Percentiles rank a stretch among this genome's conserved stretches.
Evolutionary conservation across 2,329 filamentous ascomycete species (phyloP).

Genomic region (Penicillium sumatraense): DNA sequence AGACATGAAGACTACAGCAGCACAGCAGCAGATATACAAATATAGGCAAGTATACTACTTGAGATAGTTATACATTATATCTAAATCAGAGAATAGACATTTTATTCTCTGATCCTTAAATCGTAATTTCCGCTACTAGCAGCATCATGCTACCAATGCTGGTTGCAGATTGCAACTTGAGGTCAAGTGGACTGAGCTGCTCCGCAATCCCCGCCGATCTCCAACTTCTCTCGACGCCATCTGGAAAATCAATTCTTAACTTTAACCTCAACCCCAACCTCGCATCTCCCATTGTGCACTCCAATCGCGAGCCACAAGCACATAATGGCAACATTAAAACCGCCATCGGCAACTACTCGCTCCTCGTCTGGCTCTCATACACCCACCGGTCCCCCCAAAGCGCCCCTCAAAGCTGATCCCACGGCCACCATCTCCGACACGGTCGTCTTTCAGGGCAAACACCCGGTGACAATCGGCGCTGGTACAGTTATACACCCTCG

Average conservation of each 20-base stretch:
- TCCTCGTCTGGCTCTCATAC: constrained; percentile 28
- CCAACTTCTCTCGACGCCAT: too few relatives aligned
- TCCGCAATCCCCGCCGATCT: constrained; percentile 18
- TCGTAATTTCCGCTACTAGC: too few relatives aligned
- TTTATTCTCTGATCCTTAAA: too few relatives aligned
- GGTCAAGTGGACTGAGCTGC: not conserved
- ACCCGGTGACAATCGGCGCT: constrained; percentile 77
- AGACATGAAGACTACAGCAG: not conserved
- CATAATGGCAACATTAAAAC: constrained; percentile 33
- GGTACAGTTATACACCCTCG: constrained; percentile 87
- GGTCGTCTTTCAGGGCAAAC: constrained; percentile 61
- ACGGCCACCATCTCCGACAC: constrained; percentile 46
- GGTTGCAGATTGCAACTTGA: too few relatives aligned
- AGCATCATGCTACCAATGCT: too few relatives aligned
- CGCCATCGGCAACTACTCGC: constrained; percentile 33
- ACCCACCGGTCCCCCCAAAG: constrained; percentile 34
- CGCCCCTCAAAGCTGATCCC: constrained; percentile 42
- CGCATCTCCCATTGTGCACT: not conserved
- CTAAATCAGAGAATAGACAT: too few relatives aligned
- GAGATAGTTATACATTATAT: too few relatives aligned
- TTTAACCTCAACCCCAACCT: constrained; percentile 8
- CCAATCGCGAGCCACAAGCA: not conserved
- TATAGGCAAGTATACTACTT: too few relatives aligned
- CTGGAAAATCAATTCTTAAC: too few relatives aligned
- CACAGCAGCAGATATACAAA: too few relatives aligned